A percentile compares a stretch with the other conserved stretches of the same genome.
phyloP scores from a whole-genome alignment of 2,329 filamentous ascomycete genomes.

The Fusarium metavorans region DNA sequence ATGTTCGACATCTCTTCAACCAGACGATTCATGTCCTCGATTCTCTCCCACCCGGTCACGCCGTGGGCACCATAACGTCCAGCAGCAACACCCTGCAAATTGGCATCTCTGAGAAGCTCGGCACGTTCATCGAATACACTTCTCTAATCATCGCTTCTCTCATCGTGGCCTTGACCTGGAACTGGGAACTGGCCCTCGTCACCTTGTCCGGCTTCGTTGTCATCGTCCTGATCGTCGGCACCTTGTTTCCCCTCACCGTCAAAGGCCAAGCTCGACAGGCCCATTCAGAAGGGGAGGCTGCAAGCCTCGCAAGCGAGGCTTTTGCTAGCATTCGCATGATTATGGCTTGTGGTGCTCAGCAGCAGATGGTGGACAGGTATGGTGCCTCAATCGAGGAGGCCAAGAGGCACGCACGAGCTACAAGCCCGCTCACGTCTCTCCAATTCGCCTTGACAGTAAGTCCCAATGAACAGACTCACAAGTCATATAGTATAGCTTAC shows the following conservation, averaged over 20 bases:
- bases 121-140: constrained; percentile 55
- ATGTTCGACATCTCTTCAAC: constrained; percentile 60
- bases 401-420: constrained; percentile 44
- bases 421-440: constrained; percentile 37
- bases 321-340: constrained; percentile 58
- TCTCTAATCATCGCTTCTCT: constrained; percentile 58
- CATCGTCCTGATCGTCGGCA: constrained; percentile 48
- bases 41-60: constrained; percentile 61
- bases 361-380: constrained; percentile 51
- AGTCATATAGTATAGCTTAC: not conserved
- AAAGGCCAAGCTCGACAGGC: constrained; percentile 50
- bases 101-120: constrained; percentile 65
- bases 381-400: constrained; percentile 51
- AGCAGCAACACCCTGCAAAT: constrained; percentile 65
- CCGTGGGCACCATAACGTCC: constrained; percentile 63
- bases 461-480: not conserved
- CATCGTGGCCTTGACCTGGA: constrained; percentile 64
- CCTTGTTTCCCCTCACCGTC: constrained; percentile 50
- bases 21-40: constrained; percentile 64
- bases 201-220: constrained; percentile 60
- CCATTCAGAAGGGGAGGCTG: constrained; percentile 48
- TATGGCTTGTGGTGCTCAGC: constrained; percentile 56
- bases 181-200: constrained; percentile 64
- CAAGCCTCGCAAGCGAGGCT: constrained; percentile 55
- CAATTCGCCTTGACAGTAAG: constrained; percentile 40